Conservation (phyloP, 2,329 filamentous ascomycete genomes). For the Annulohypoxylon truncatum region DNA sequence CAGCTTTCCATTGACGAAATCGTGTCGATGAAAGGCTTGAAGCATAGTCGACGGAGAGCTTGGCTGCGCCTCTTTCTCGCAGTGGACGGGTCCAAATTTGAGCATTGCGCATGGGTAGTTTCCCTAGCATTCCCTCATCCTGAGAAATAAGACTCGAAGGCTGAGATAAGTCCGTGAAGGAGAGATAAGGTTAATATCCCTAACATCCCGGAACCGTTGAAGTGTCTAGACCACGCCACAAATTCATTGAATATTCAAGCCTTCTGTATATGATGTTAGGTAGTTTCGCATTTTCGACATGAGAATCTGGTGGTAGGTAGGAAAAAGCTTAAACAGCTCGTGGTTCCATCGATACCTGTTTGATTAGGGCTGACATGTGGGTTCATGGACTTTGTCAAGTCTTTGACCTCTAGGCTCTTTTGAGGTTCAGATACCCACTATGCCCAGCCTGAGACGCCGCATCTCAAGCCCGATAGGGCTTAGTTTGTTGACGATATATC, state of each 20-base stretch:
- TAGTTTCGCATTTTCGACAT: neutral
- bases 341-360: neutral
- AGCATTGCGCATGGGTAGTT: conserved; percentile 1
- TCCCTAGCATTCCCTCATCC: conserved; percentile 7
- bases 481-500: conserved; percentile 3
- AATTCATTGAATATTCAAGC: neutral
- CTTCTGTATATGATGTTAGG: neutral
- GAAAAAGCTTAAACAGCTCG: conserved; percentile 6
- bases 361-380: conserved; percentile 3
- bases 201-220: neutral
- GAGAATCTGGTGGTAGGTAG: neutral
- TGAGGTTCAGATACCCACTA: conserved; percentile 11
- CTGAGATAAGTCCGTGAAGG: conserved; percentile 1
- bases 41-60: conserved; percentile 1
- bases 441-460: neutral
- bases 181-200: conserved; percentile 6
- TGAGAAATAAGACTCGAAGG: neutral
- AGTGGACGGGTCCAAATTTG: conserved; percentile 4
- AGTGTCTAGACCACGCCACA: neutral
- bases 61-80: conserved; percentile 13
- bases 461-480: conserved; percentile 15
- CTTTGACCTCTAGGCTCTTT: conserved; percentile 5
- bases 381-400: conserved; percentile 7
- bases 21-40: conserved; percentile 1
- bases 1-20: conserved; percentile 20